A percentile compares a stretch with the other conserved stretches of the same genome.
These are phyloP conservation scores for Alternaria triticina DNA, from an alignment of 2,329 filamentous ascomycete species.

Conservation along the genomic window DNA sequence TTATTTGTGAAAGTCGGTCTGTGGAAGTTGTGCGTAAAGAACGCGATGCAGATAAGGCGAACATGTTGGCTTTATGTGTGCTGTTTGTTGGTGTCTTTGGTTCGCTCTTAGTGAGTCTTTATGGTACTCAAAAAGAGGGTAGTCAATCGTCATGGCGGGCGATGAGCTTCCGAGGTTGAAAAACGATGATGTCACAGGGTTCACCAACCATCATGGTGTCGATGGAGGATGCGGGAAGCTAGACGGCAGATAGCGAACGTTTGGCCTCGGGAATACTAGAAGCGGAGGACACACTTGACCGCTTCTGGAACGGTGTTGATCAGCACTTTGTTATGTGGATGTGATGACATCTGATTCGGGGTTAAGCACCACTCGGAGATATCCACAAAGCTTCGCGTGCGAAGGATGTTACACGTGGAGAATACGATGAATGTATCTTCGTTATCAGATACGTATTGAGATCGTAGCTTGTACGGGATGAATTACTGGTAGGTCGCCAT, in stretches of 20 bases:
- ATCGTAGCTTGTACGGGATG: neutral
- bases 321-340: neutral
- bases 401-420: neutral
- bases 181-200: conserved; percentile 5
- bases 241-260: neutral
- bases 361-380: neutral
- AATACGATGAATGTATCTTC: neutral
- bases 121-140: neutral
- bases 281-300: neutral
- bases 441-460: neutral
- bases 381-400: neutral
- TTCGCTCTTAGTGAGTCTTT: neutral
- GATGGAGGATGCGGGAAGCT: neutral
- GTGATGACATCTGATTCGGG: neutral
- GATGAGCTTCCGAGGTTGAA: neutral
- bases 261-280: neutral
- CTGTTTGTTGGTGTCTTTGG: neutral
- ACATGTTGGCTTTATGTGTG: conserved; percentile 15
- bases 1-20: conserved; percentile 22
- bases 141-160: conserved; percentile 1
- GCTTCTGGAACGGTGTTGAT: neutral
- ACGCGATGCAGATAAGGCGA: conserved; percentile 19
- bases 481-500: neutral
- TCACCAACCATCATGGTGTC: neutral
- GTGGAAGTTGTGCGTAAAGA: conserved; percentile 17